phyloP scores from a whole-genome alignment of 768 basidiomycete genomes.

The Lactarius trivialis region DNA sequence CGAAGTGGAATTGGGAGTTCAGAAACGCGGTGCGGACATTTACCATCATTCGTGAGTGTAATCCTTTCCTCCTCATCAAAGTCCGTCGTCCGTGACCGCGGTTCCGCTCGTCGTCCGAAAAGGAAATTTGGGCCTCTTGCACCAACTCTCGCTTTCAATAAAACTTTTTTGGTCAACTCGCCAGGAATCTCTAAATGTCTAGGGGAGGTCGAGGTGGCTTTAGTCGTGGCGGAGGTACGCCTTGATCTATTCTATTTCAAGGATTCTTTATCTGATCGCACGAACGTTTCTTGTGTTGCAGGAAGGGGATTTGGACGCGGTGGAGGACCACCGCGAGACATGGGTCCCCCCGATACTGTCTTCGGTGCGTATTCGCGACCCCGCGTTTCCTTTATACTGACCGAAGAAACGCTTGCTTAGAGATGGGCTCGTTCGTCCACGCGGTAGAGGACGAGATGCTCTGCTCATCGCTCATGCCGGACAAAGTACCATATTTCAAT shows the following conservation, averaged over 20 bases:
- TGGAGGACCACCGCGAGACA: slow-evolving; percentile 55
- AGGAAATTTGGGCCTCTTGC: not conserved
- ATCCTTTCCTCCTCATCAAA: slow-evolving; percentile 5
- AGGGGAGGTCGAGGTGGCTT: slow-evolving; percentile 42
- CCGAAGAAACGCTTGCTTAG: slow-evolving; percentile 36
- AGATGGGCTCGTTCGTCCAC: slow-evolving; percentile 89
- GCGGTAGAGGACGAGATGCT: slow-evolving; percentile 99
- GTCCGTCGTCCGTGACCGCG: slow-evolving; percentile 18
- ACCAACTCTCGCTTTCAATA: not conserved
- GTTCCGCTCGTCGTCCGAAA: not conserved
- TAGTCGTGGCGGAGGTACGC: slow-evolving; percentile 44
- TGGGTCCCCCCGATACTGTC: slow-evolving; percentile 75
- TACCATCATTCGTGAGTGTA: not conserved
- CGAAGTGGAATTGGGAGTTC: not conserved
- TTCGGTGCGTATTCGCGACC: slow-evolving; percentile 45
- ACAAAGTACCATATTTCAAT: slow-evolving; percentile 98
- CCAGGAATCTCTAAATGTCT: slow-evolving; percentile 34
- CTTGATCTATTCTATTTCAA: not conserved
- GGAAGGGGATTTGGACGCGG: slow-evolving; percentile 64
- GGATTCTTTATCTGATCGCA: not conserved
- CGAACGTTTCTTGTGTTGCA: slow-evolving; percentile 23
- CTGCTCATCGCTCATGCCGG: slow-evolving; percentile 73
- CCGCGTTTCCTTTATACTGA: not conserved
- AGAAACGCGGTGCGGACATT: not conserved
- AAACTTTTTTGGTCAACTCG: not conserved